Percentiles rank a stretch among this genome's conserved stretches.
Evolutionary conservation across 768 basidiomycete genomes (phyloP).

Genomic region (Neoboletus subvelutipes): DNA sequence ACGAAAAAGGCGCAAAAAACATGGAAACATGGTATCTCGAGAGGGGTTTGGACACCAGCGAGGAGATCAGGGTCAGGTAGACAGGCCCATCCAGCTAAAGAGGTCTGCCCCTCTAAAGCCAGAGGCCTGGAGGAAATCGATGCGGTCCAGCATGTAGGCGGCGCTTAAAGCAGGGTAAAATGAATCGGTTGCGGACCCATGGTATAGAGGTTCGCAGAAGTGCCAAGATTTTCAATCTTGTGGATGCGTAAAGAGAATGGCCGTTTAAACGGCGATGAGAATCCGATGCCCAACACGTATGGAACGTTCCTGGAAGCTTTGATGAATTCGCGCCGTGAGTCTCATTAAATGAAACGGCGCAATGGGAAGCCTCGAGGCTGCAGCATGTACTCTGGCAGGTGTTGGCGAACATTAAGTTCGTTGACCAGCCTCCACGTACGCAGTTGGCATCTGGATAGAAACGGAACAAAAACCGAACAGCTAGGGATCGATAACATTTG

Average conservation of each 20-base stretch:
- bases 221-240: background rate
- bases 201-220: background rate
- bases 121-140: background rate
- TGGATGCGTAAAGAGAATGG: background rate
- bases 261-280: slow-evolving; percentile 3
- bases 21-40: background rate
- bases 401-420: no score
- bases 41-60: background rate
- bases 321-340: background rate
- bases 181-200: background rate
- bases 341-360: slow-evolving; percentile 2
- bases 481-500: background rate
- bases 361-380: slow-evolving; percentile 12
- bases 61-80: background rate
- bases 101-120: background rate
- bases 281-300: slow-evolving; percentile 9
- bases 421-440: background rate
- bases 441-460: background rate
- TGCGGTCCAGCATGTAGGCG: background rate
- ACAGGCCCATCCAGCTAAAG: background rate
- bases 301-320: background rate
- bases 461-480: background rate
- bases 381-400: slow-evolving; percentile 1
- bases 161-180: background rate
- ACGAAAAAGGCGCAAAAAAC: background rate